A percentile compares a stretch with the other conserved stretches of the same genome.
Evolutionary conservation across 345 rosid genomes (phyloP).

Genomic region (Eutrema heterophyllum): DNA sequence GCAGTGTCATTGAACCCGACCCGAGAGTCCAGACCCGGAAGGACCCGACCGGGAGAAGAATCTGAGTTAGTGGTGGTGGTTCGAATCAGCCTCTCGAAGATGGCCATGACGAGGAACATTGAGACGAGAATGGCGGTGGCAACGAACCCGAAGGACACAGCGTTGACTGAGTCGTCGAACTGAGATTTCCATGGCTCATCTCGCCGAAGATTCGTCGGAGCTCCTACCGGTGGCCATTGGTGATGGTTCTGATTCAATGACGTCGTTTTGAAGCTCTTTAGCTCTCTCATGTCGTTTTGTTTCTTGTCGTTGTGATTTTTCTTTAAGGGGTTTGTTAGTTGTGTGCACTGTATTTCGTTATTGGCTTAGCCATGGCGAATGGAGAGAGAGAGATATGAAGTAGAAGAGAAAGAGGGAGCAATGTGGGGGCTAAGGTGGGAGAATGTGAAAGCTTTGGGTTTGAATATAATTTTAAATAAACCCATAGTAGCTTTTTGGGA

Average conservation of each 20-base stretch:
- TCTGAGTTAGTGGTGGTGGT: slow-evolving; percentile 15
- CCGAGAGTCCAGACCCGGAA: slow-evolving; percentile 51
- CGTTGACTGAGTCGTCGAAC: slow-evolving; percentile 61
- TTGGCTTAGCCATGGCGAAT: background rate
- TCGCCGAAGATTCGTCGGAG: slow-evolving; percentile 46
- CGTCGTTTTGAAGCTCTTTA: background rate
- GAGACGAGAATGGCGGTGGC: slow-evolving; percentile 90
- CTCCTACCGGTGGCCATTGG: slow-evolving; percentile 57
- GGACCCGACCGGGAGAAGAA: slow-evolving; percentile 7
- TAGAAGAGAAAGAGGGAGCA: slow-evolving; percentile 3
- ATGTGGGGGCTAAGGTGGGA: slow-evolving; percentile 14
- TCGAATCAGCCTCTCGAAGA: slow-evolving; percentile 72
- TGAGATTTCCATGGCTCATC: slow-evolving; percentile 44
- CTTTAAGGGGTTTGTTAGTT: background rate
- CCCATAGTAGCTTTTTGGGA: background rate
- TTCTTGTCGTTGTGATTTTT: background rate
- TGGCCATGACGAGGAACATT: slow-evolving; percentile 86
- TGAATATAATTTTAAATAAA: background rate
- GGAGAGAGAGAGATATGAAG: background rate
- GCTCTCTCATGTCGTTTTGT: slow-evolving; percentile 24
- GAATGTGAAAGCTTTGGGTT: slow-evolving; percentile 29
- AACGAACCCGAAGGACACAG: slow-evolving; percentile 84
- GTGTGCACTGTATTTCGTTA: background rate
- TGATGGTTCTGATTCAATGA: slow-evolving; percentile 24
- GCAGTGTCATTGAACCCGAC: slow-evolving; percentile 32